Evolutionary conservation across 2,329 filamentous ascomycete species (phyloP).

Genomic region (Aspergillus sp.): DNA sequence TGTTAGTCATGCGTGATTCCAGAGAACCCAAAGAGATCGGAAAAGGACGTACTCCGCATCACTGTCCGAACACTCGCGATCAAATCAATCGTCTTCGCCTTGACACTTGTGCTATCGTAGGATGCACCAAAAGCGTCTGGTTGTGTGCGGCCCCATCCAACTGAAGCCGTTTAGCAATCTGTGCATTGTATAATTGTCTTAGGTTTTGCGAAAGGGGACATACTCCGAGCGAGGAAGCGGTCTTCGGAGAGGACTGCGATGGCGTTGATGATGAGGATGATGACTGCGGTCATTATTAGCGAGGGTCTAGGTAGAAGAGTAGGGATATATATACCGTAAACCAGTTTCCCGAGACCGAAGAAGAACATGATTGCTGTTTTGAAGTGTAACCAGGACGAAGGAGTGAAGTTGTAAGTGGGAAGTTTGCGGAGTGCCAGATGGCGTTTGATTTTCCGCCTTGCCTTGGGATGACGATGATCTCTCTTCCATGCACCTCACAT

Average conservation of each 20-base stretch:
- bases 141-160: slow-evolving; percentile 65
- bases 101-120: slow-evolving; percentile 68
- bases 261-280: slow-evolving; percentile 84
- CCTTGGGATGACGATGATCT: slow-evolving; percentile 10
- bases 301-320: background rate
- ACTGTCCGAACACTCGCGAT: slow-evolving; percentile 85
- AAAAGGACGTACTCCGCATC: slow-evolving; percentile 69
- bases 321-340: slow-evolving; percentile 54
- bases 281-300: slow-evolving; percentile 46
- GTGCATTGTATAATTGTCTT: too few species aligned
- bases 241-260: slow-evolving; percentile 92
- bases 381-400: background rate
- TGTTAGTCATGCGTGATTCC: background rate
- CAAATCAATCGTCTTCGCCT: slow-evolving; percentile 79
- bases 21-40: background rate
- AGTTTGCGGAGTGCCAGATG: background rate
- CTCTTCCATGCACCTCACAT: background rate
- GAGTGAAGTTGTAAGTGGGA: background rate
- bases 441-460: slow-evolving; percentile 17
- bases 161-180: slow-evolving; percentile 36
- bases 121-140: slow-evolving; percentile 69
- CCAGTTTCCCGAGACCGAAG: slow-evolving; percentile 61
- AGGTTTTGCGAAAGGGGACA: slow-evolving; percentile 4
- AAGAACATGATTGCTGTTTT: slow-evolving; percentile 54
- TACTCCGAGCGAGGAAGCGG: slow-evolving; percentile 79